Percentiles rank a stretch among this genome's conserved stretches.
Conservation (phyloP, 2,329 filamentous ascomycete genomes). For the Paraconiothyrium brasiliense region DNA sequence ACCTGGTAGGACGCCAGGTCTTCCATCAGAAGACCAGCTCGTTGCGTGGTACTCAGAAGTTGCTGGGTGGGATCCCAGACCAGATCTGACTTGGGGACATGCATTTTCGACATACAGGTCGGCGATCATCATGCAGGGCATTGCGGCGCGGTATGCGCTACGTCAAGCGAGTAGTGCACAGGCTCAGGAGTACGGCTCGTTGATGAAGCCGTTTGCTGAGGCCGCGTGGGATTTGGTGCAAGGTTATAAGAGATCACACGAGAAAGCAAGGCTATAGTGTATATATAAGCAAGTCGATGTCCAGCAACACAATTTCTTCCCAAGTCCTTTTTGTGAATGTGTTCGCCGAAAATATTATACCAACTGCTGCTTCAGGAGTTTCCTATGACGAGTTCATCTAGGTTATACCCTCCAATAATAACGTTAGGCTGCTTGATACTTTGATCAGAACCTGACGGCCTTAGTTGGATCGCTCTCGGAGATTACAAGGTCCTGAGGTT, state of each 20-base stretch:
- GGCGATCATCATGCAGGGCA: conserved; percentile 81
- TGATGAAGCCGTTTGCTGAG: conserved; percentile 77
- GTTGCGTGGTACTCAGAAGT: conserved; percentile 73
- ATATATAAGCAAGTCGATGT: neutral
- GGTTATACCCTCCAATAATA: no score
- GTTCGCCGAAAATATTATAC: no score
- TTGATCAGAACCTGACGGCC: no score
- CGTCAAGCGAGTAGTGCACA: conserved; percentile 89
- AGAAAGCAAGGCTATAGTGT: conserved; percentile 49
- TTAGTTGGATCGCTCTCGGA: no score
- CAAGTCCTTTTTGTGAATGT: neutral
- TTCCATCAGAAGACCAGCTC: conserved; percentile 68
- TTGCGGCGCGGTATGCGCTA: conserved; percentile 84
- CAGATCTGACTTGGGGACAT: conserved; percentile 70
- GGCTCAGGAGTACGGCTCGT: conserved; percentile 75
- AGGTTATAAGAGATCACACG: conserved; percentile 54
- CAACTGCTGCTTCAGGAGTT: no score
- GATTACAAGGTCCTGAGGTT: no score
- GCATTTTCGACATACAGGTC: conserved; percentile 69
- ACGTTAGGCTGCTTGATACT: no score
- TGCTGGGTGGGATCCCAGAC: conserved; percentile 74
- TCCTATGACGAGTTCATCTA: no score
- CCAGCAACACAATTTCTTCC: no score
- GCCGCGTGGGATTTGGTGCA: conserved; percentile 79
- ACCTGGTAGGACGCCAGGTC: conserved; percentile 70